Conservation (phyloP, 352 stramenopile species). For the Achlya hypogyna region DNA sequence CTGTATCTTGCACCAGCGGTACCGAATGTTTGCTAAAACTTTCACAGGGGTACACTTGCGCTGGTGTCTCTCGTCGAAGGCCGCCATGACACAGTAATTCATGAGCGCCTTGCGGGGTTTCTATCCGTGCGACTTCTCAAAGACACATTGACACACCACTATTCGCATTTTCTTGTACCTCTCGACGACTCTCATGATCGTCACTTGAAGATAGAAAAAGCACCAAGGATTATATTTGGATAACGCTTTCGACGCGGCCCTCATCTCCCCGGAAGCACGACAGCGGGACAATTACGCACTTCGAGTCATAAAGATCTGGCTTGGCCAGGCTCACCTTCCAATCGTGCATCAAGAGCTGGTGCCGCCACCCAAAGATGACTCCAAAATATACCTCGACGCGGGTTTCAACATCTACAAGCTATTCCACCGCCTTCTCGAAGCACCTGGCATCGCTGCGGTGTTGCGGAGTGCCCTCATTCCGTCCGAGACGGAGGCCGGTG, state of each 20-base stretch:
- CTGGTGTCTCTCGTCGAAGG: constrained; percentile 12
- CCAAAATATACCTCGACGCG: background rate
- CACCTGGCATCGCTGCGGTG: background rate
- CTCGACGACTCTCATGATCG: background rate
- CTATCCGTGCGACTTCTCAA: constrained; percentile 5
- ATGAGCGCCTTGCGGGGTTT: constrained; percentile 1
- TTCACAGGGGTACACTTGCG: constrained; percentile 7
- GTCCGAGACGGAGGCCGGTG: background rate
- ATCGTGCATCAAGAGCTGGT: background rate
- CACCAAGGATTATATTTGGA: background rate
- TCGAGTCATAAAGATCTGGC: constrained; percentile 4
- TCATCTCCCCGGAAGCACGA: background rate
- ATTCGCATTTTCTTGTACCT: background rate
- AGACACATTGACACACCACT: background rate
- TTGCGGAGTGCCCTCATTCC: background rate
- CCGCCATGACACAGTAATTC: background rate
- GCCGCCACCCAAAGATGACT: background rate
- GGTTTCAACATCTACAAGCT: constrained; percentile 16
- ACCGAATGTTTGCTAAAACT: too few species aligned
- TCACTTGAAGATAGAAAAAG: background rate
- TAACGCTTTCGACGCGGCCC: constrained; percentile 1
- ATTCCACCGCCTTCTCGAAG: constrained; percentile 5
- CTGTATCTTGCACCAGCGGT: too few species aligned
- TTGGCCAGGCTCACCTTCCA: constrained; percentile 7
- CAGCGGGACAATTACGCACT: constrained; percentile 5